A percentile compares a stretch with the other conserved stretches of the same genome.
phyloP scores from a whole-genome alignment of 2,329 filamentous ascomycete genomes.

The Colletotrichum sp. region DNA sequence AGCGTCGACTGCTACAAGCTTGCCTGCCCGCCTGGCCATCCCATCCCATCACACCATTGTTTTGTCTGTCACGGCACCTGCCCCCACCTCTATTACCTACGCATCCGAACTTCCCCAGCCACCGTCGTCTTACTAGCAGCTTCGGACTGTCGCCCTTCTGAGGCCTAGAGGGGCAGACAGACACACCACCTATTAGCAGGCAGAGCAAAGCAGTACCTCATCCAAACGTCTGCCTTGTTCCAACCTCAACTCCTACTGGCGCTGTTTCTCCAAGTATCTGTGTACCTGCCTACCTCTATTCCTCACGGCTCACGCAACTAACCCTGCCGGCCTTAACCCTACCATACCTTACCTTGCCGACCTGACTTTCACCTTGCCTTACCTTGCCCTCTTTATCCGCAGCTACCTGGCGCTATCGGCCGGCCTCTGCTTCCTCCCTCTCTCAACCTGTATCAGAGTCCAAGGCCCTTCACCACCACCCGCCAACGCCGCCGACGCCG shows the following conservation, averaged over 20 bases:
- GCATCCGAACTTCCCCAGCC: conserved; percentile 19
- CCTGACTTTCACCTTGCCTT: background rate
- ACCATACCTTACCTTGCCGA: background rate
- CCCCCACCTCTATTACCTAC: conserved; percentile 16
- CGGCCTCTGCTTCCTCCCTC: conserved; percentile 5
- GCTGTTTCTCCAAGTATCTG: background rate
- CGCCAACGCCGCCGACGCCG: conserved; percentile 5
- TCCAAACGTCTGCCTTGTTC: background rate
- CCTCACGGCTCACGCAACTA: background rate
- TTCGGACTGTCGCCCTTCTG: background rate
- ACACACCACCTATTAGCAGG: background rate
- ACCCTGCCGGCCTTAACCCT: background rate
- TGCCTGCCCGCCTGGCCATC: background rate
- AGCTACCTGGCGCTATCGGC: conserved; percentile 10
- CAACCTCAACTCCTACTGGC: background rate
- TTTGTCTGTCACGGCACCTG: conserved; percentile 6
- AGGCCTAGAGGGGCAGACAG: background rate
- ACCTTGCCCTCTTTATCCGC: conserved; percentile 7
- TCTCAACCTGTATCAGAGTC: conserved; percentile 14
- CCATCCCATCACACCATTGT: conserved; percentile 17
- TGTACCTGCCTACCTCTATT: background rate
- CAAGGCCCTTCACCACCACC: conserved; percentile 9
- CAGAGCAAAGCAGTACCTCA: background rate
- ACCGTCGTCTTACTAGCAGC: background rate
- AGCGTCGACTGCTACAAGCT: background rate